phyloP scores from a whole-genome alignment of 2,329 filamentous ascomycete species.

The Alternaria brassicae region DNA sequence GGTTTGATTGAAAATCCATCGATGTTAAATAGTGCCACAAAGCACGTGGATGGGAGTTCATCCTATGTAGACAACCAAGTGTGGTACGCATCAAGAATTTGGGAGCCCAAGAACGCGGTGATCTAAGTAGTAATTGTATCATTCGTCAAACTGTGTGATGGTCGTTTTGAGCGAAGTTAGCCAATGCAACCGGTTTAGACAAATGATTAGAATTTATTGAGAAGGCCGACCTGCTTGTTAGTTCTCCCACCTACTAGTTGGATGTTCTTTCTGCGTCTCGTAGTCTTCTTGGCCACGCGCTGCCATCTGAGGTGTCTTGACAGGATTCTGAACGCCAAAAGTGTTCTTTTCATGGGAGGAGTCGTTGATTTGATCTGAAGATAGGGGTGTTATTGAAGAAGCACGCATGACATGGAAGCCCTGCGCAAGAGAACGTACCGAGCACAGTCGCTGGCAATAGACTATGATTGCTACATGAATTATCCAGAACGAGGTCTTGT shows the following conservation, averaged over 20 bases:
- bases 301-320: neutral
- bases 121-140: neutral
- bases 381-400: neutral
- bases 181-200: neutral
- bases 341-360: neutral
- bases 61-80: neutral
- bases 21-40: neutral
- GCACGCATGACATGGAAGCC: too few species aligned
- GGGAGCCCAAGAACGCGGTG: neutral
- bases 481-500: too few species aligned
- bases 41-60: neutral
- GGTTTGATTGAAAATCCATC: constrained; percentile 6
- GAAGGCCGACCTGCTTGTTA: neutral
- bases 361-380: neutral
- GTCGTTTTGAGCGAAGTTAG: neutral
- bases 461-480: too few species aligned
- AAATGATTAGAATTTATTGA: neutral
- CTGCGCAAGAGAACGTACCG: too few species aligned
- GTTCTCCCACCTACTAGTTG: neutral
- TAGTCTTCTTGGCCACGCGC: neutral
- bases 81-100: neutral
- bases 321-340: neutral
- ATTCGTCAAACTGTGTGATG: neutral
- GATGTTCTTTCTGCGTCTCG: neutral
- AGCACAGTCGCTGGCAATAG: too few species aligned